These are phyloP conservation scores for Galeopsis tetrahit DNA, from an alignment of 257 asterid species.

Conservation along the genomic window DNA sequence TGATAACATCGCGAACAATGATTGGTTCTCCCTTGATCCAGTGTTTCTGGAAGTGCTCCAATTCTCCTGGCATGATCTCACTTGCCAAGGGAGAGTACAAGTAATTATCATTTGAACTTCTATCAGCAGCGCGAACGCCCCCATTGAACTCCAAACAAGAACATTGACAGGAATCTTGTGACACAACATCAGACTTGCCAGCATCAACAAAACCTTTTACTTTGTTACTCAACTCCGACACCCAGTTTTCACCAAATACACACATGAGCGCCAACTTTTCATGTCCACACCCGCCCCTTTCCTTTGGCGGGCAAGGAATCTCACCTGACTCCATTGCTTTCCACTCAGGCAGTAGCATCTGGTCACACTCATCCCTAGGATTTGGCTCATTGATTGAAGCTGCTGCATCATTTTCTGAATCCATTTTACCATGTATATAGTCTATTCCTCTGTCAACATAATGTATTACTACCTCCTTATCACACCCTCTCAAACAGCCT, in stretches of 20 bases:
- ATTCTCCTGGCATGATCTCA: slow-evolving; percentile 42
- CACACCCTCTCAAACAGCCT: slow-evolving; percentile 49
- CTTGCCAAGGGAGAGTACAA: slow-evolving; percentile 56
- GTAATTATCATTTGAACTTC: slow-evolving; percentile 49
- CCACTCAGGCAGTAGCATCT: slow-evolving; percentile 48
- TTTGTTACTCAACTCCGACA: slow-evolving; percentile 41
- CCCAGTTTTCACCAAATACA: slow-evolving; percentile 43
- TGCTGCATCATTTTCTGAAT: not conserved
- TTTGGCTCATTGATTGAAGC: slow-evolving; percentile 9
- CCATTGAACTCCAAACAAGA: slow-evolving; percentile 38
- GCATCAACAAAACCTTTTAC: slow-evolving; percentile 35
- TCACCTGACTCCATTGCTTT: slow-evolving; percentile 45
- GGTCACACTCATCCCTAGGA: slow-evolving; percentile 28
- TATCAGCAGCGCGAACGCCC: slow-evolving; percentile 26
- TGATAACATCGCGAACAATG: slow-evolving; percentile 50
- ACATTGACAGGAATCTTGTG: slow-evolving; percentile 34
- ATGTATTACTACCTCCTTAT: slow-evolving; percentile 31
- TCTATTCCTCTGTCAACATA: slow-evolving; percentile 25
- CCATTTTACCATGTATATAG: slow-evolving; percentile 42
- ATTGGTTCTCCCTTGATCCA: slow-evolving; percentile 73
- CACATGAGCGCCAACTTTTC: slow-evolving; percentile 48
- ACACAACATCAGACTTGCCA: slow-evolving; percentile 21
- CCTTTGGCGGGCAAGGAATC: slow-evolving; percentile 61
- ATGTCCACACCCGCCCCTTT: slow-evolving; percentile 63
- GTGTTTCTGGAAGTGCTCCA: slow-evolving; percentile 65